phyloP scores from a whole-genome alignment of 1,139 yeast genomes.

The Candida sp. region DNA sequence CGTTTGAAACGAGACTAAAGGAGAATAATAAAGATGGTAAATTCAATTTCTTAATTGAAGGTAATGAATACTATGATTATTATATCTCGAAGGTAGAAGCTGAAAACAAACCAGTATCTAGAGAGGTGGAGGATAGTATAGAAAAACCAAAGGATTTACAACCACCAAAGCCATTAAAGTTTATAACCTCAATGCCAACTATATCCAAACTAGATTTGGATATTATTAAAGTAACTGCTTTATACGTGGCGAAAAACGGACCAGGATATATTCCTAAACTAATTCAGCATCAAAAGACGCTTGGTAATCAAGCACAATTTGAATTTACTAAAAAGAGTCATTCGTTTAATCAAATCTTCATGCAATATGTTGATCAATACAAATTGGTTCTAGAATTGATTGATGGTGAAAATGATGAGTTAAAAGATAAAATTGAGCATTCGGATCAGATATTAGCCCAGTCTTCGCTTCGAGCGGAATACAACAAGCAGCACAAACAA shows the following conservation, averaged over 20 bases:
- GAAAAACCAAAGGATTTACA: background rate
- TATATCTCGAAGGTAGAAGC: slow-evolving; percentile 39
- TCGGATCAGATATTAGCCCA: slow-evolving; percentile 36
- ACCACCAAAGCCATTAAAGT: slow-evolving; percentile 27
- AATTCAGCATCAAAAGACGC: slow-evolving; percentile 31
- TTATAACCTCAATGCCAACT: slow-evolving; percentile 48
- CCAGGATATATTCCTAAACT: slow-evolving; percentile 36
- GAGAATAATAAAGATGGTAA: slow-evolving; percentile 47
- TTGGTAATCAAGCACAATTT: slow-evolving; percentile 52
- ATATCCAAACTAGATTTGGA: slow-evolving; percentile 66
- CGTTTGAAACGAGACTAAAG: slow-evolving; percentile 60
- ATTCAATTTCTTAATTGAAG: slow-evolving; percentile 58
- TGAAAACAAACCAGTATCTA: background rate
- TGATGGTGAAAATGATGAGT: slow-evolving; percentile 6
- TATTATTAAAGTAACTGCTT: slow-evolving; percentile 70
- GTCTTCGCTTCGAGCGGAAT: slow-evolving; percentile 59
- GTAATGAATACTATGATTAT: slow-evolving; percentile 55
- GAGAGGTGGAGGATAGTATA: background rate
- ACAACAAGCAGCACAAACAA: slow-evolving; percentile 33
- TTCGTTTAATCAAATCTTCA: slow-evolving; percentile 56
- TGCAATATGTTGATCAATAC: slow-evolving; percentile 56
- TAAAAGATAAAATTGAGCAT: background rate
- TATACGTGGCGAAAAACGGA: slow-evolving; percentile 60
- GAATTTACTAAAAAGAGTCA: slow-evolving; percentile 64
- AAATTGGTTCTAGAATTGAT: slow-evolving; percentile 25